Evolutionary conservation across 208 protist genomes (phyloP).

Genomic region (Jaenimonas drosophilae): DNA sequence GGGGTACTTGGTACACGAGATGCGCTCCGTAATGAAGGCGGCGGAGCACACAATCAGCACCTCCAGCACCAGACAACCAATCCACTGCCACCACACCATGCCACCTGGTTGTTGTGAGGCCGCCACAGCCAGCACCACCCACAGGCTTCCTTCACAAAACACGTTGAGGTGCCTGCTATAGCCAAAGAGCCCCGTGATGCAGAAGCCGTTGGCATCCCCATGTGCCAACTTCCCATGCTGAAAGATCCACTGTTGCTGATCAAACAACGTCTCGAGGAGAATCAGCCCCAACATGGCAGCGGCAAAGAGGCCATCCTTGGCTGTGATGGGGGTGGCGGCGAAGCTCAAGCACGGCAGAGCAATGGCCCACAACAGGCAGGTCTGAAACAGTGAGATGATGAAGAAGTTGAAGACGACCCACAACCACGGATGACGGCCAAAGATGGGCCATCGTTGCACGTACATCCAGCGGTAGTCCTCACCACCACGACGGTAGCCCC

Average conservation of each 20-base stretch:
- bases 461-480: slow-evolving; percentile 76
- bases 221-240: slow-evolving; percentile 27
- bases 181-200: slow-evolving; percentile 61
- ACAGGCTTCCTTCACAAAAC: slow-evolving; percentile 53
- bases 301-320: slow-evolving; percentile 24
- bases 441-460: slow-evolving; percentile 31
- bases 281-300: slow-evolving; percentile 18
- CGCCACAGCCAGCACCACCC: slow-evolving; percentile 38
- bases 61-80: slow-evolving; percentile 26
- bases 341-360: slow-evolving; percentile 46
- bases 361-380: slow-evolving; percentile 63
- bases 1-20: slow-evolving; percentile 52
- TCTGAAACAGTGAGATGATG: slow-evolving; percentile 57
- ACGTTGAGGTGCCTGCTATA: slow-evolving; percentile 72
- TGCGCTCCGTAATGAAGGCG: slow-evolving; percentile 33
- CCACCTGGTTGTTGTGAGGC: slow-evolving; percentile 13
- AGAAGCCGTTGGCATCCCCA: slow-evolving; percentile 29
- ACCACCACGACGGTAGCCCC: slow-evolving; percentile 52
- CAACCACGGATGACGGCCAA: slow-evolving; percentile 7
- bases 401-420: slow-evolving; percentile 69
- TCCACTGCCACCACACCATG: slow-evolving; percentile 29
- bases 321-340: slow-evolving; percentile 8
- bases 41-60: slow-evolving; percentile 43
- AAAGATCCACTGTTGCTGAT: slow-evolving; percentile 73
- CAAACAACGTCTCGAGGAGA: slow-evolving; percentile 38